phyloP scores from a whole-genome alignment of 2,329 filamentous ascomycete genomes.

The Paraconiothyrium sp. region DNA sequence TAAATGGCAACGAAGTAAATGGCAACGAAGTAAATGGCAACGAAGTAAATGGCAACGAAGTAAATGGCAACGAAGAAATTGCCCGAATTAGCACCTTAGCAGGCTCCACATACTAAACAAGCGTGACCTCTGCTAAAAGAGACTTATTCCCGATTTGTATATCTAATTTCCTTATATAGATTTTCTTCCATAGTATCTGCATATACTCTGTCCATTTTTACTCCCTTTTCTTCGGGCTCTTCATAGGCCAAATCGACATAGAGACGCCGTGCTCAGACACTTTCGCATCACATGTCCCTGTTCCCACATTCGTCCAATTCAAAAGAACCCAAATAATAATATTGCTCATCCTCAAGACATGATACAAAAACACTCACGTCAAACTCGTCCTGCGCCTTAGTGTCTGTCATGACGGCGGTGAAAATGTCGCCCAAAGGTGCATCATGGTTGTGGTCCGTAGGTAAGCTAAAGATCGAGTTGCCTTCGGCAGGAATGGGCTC shows the following conservation, averaged over 20 bases:
- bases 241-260: background rate
- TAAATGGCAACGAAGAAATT: too few relatives aligned
- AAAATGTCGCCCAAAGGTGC: too few relatives aligned
- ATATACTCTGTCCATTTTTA: background rate
- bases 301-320: background rate
- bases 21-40: background rate
- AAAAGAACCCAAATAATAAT: background rate
- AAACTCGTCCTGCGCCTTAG: background rate
- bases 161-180: background rate
- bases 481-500: too few relatives aligned
- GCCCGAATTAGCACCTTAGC: background rate
- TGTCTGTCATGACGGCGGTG: background rate
- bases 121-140: background rate
- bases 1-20: background rate
- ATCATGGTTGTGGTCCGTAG: too few relatives aligned
- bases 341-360: background rate
- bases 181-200: background rate
- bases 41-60: background rate
- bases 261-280: background rate
- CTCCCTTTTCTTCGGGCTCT: background rate
- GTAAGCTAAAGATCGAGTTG: too few relatives aligned
- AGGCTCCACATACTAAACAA: background rate
- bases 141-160: background rate
- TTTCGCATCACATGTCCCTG: background rate
- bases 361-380: background rate